phyloP scores from a whole-genome alignment of 2,329 filamentous ascomycete species.

The Dactylellina cionopaga region DNA sequence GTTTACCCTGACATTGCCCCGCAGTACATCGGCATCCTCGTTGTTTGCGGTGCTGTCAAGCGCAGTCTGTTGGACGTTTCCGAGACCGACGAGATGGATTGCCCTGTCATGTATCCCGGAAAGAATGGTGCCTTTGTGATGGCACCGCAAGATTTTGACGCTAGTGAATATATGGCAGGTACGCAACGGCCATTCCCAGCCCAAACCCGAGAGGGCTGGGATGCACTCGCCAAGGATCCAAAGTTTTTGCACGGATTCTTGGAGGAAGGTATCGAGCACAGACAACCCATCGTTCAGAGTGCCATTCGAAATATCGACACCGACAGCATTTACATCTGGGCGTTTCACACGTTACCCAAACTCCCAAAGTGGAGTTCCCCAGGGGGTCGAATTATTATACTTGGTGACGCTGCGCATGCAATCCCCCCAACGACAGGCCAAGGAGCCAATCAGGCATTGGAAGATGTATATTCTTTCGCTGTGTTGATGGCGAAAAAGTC shows the following conservation, averaged over 20 bases:
- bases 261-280: slow-evolving; percentile 58
- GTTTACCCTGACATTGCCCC: slow-evolving; percentile 66
- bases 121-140: slow-evolving; percentile 65
- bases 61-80: slow-evolving; percentile 60
- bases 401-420: slow-evolving; percentile 66
- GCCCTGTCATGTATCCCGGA: slow-evolving; percentile 62
- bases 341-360: slow-evolving; percentile 65
- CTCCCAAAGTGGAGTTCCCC: slow-evolving; percentile 63
- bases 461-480: slow-evolving; percentile 65
- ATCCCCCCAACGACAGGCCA: slow-evolving; percentile 65
- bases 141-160: slow-evolving; percentile 65
- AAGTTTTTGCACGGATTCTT: slow-evolving; percentile 61
- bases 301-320: slow-evolving; percentile 59
- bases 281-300: slow-evolving; percentile 60
- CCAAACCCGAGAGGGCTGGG: slow-evolving; percentile 63
- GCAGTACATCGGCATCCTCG: slow-evolving; percentile 65
- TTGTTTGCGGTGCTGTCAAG: slow-evolving; percentile 60
- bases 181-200: slow-evolving; percentile 62
- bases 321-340: slow-evolving; percentile 64
- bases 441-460: slow-evolving; percentile 65
- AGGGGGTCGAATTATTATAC: slow-evolving; percentile 61
- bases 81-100: slow-evolving; percentile 58
- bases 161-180: slow-evolving; percentile 65
- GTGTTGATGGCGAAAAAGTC: slow-evolving; percentile 59
- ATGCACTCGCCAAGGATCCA: slow-evolving; percentile 61